These are phyloP conservation scores for Afroboletus lepidellus DNA, from an alignment of 1,284 basidiomycete species.

Conservation along the genomic window DNA sequence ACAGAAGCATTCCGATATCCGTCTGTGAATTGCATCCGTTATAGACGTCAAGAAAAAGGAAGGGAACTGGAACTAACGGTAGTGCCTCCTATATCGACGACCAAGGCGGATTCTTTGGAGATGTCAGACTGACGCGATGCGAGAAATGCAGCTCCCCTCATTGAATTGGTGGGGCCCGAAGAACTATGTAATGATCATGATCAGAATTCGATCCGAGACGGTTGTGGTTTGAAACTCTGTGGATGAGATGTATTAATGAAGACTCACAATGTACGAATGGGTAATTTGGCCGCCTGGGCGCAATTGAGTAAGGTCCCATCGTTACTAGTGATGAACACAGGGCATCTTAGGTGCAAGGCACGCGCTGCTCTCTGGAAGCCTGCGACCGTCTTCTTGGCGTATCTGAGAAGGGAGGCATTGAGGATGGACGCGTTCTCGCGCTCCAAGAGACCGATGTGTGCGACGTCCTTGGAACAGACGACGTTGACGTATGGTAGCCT, in stretches of 20 bases:
- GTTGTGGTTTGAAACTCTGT: slow-evolving; percentile 1
- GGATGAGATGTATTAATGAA: slow-evolving; percentile 2
- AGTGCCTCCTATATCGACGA: slow-evolving; percentile 58
- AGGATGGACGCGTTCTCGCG: slow-evolving; percentile 64
- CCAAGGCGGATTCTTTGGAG: slow-evolving; percentile 45
- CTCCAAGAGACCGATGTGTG: slow-evolving; percentile 55
- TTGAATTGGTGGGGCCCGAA: slow-evolving; percentile 64
- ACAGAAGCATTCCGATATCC: slow-evolving; percentile 38
- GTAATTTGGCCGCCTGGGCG: slow-evolving; percentile 50
- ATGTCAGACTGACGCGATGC: slow-evolving; percentile 40
- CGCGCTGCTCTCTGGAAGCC: slow-evolving; percentile 51
- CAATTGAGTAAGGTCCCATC: slow-evolving; percentile 58
- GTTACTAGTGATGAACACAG: slow-evolving; percentile 60
- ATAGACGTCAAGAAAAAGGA: slow-evolving; percentile 16
- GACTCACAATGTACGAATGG: slow-evolving; percentile 55
- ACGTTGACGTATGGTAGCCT: slow-evolving; percentile 41
- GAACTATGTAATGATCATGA: slow-evolving; percentile 31
- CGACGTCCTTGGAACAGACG: slow-evolving; percentile 43
- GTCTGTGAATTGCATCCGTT: slow-evolving; percentile 26
- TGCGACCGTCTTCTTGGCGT: slow-evolving; percentile 50
- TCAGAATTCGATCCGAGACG: slow-evolving; percentile 10
- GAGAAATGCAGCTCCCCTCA: slow-evolving; percentile 61
- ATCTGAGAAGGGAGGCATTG: slow-evolving; percentile 58
- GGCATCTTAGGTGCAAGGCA: slow-evolving; percentile 48
- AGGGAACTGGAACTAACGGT: slow-evolving; percentile 37